Evolutionary conservation across 768 basidiomycete species (phyloP).

Genomic region (Boletus edulis): DNA sequence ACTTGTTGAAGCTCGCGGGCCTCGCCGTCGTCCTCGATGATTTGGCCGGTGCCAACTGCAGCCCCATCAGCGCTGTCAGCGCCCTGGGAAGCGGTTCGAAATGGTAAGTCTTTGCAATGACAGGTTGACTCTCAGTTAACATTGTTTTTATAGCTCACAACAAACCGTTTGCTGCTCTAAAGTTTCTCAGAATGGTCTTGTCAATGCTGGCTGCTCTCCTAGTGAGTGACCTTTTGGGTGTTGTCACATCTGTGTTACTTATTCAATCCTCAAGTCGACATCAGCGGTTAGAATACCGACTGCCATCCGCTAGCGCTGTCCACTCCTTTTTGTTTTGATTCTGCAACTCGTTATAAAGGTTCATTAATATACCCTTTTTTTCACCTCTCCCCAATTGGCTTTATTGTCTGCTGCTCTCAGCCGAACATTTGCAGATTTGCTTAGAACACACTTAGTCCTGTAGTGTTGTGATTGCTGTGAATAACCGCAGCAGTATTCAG

Average conservation of each 20-base stretch:
- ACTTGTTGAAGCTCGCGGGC: accelerated
- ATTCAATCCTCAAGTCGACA: constrained; percentile 12
- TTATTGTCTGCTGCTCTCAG: neutral
- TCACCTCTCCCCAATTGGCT: neutral
- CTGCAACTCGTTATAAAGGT: neutral
- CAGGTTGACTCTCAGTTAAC: neutral
- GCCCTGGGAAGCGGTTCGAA: neutral
- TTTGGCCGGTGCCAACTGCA: constrained; percentile 33
- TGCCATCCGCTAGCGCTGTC: neutral
- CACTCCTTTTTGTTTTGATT: constrained; percentile 22
- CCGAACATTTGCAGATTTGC: neutral
- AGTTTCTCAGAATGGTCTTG: constrained; percentile 16
- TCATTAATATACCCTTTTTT: constrained; percentile 15
- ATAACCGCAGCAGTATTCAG: neutral
- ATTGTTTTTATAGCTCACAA: constrained; percentile 19
- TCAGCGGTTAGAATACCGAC: constrained; percentile 12
- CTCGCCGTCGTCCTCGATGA: accelerated
- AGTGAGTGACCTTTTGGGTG: constrained; percentile 20
- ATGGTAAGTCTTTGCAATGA: constrained; percentile 14
- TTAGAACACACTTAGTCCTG: neutral
- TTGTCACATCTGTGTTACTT: neutral
- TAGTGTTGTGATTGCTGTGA: neutral
- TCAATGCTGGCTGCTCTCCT: constrained; percentile 36
- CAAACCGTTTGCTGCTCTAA: constrained; percentile 40
- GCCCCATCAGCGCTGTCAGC: constrained; percentile 23